Percentiles rank a stretch among this genome's conserved stretches.
These are phyloP conservation scores for Agrostemma githago DNA, from an alignment of 148 eudicot species.

Conservation along the genomic window DNA sequence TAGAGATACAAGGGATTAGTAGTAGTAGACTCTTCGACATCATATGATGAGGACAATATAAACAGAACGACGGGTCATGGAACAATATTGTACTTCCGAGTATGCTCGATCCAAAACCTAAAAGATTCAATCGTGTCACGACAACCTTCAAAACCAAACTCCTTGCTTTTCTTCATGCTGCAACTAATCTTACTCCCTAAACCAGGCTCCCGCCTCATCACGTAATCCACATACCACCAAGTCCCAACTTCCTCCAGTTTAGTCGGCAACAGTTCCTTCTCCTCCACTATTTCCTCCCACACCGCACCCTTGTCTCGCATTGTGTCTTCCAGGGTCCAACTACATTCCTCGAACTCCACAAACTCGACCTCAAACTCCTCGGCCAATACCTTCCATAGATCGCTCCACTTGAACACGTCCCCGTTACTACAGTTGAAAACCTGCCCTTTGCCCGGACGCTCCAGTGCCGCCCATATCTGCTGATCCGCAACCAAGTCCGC, in stretches of 20 bases:
- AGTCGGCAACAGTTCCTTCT: slow-evolving; percentile 41
- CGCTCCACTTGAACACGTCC: slow-evolving; percentile 68
- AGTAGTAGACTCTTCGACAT: not conserved
- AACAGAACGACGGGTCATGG: slow-evolving; percentile 24
- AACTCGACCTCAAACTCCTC: slow-evolving; percentile 52
- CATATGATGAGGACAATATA: not conserved
- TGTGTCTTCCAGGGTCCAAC: slow-evolving; percentile 40
- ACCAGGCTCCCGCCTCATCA: slow-evolving; percentile 26
- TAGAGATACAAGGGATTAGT: no score
- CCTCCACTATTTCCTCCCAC: slow-evolving; percentile 66
- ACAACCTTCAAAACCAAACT: slow-evolving; percentile 57
- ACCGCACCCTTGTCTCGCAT: slow-evolving; percentile 60
- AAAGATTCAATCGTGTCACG: slow-evolving; percentile 52
- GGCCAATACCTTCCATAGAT: slow-evolving; percentile 60
- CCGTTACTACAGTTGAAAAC: slow-evolving; percentile 72
- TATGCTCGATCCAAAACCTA: slow-evolving; percentile 57
- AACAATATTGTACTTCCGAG: slow-evolving; percentile 51
- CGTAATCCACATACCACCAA: slow-evolving; percentile 58
- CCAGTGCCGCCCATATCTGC: slow-evolving; percentile 67
- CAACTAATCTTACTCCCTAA: slow-evolving; percentile 18
- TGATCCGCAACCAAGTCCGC: slow-evolving; percentile 81
- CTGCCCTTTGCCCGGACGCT: slow-evolving; percentile 52
- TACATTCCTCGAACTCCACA: slow-evolving; percentile 39
- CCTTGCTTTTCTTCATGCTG: slow-evolving; percentile 67
- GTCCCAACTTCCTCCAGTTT: slow-evolving; percentile 53